phyloP scores from a whole-genome alignment of 129 eudicot species.

The Tagetes erecta region DNA sequence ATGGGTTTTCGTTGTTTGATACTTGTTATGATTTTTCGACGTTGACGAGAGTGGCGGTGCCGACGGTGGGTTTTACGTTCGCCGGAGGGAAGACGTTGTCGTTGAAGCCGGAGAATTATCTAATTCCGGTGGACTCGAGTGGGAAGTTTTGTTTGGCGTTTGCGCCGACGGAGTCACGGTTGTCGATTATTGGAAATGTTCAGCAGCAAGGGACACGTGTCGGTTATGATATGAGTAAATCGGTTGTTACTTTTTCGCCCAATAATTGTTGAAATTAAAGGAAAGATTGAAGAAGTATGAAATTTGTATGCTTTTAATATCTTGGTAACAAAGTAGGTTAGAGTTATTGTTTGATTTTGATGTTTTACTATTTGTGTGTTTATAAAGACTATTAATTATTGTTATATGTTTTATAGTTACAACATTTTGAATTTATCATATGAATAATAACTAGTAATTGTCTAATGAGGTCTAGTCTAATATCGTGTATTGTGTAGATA shows the following conservation, averaged over 20 bases:
- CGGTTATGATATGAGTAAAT: conserved; percentile 51
- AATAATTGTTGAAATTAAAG: conserved; percentile 50
- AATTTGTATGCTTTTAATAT: conserved; percentile 12
- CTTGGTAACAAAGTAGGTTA: conserved; percentile 9
- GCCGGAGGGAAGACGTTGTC: conserved; percentile 55
- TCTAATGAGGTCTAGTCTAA: no score
- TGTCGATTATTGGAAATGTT: conserved; percentile 66
- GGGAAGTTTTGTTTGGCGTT: conserved; percentile 13
- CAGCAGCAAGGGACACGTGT: conserved; percentile 95
- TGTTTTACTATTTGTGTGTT: background rate
- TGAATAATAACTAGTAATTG: no score
- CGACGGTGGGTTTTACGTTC: conserved; percentile 67
- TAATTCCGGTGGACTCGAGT: conserved; percentile 59
- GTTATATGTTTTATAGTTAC: no score
- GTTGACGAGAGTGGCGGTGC: conserved; percentile 49
- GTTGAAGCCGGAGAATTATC: conserved; percentile 50
- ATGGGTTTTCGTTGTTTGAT: conserved; percentile 58
- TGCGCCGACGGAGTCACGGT: conserved; percentile 12
- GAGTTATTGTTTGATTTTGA: background rate
- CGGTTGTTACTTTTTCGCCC: conserved; percentile 50
- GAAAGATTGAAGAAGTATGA: conserved; percentile 15
- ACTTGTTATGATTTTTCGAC: conserved; percentile 67
- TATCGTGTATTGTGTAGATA: no score
- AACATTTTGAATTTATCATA: no score
- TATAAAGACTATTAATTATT: no score